A percentile compares a stretch with the other conserved stretches of the same genome.
These are phyloP conservation scores for Hanseniaspora pseudoguilliermondii DNA, from an alignment of 805 yeast genomes.

Conservation along the genomic window DNA sequence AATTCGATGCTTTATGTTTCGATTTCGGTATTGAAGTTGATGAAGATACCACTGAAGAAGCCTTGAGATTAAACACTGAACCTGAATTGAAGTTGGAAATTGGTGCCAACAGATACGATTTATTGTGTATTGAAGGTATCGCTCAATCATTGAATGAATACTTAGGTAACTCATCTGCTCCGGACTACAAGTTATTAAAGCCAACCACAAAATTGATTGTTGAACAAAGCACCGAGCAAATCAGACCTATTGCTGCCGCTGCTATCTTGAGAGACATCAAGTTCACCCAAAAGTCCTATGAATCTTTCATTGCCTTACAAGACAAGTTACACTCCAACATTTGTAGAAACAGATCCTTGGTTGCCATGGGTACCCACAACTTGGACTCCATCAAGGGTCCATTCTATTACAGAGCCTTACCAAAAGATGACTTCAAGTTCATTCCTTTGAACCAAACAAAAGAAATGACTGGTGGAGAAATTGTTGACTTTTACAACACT, in stretches of 20 bases:
- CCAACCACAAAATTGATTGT: conserved; percentile 60
- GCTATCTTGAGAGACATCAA: conserved; percentile 79
- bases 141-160: conserved; percentile 89
- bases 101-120: conserved; percentile 96
- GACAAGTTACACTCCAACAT: conserved; percentile 90
- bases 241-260: conserved; percentile 89
- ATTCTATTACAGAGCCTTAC: conserved; percentile 74
- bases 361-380: conserved; percentile 98
- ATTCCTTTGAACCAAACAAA: conserved; percentile 61
- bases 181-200: conserved; percentile 51
- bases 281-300: conserved; percentile 76
- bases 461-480: conserved; percentile 57
- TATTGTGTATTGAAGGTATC: conserved; percentile 96
- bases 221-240: conserved; percentile 54
- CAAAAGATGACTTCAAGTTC: conserved; percentile 65
- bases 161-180: conserved; percentile 54
- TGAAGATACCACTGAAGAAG: conserved; percentile 78
- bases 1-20: conserved; percentile 93
- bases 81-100: conserved; percentile 96
- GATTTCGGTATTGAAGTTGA: conserved; percentile 95
- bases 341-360: conserved; percentile 94
- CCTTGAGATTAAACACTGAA: conserved; percentile 35
- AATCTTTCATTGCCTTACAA: conserved; percentile 88
- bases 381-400: conserved; percentile 68
- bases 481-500: conserved; percentile 67